Evolutionary conservation across 1,139 yeast genomes (phyloP), one percentile per base, ranked within the genome.

Genomic region (Yamadazyma taylorii): DNA sequence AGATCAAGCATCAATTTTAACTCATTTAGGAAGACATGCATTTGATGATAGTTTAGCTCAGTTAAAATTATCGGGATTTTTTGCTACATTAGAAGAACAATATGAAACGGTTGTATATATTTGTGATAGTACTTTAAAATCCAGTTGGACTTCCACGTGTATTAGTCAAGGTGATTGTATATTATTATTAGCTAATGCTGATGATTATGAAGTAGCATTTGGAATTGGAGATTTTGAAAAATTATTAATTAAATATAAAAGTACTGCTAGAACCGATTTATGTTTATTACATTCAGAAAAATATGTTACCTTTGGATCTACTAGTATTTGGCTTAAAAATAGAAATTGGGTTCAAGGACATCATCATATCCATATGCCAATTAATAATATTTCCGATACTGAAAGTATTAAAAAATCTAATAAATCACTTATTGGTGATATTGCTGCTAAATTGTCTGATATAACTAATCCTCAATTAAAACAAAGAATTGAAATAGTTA

Each of bases 141-240:
- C 96, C 0, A 75, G 81, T 23, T 92, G 98, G 98, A 88, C 97
- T 0, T 76, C 80, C 8, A 87, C 96, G 0, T 92, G 98, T 59
- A 85, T 92, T 34, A 79, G 94, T 5, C 97, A 90, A 59, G 97
- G 96, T 10, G 98, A 92, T 59, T 90, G 97, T 63, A 79, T 87
- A 17, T 58, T 85, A 24, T 60, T 85, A 11, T 56, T 85, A 14
- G 92, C 90, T 0, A 85, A 84, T 61, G 83, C 89, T 3, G 73
- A 68, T 19, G 69, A 79, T 39, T 81, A 85, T 3, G 65, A 69
- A 5, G 73, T 78, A 3, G 81, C 81, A 5, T 80, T 89, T 0
- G 78, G 78, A 19, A 71, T 87, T 31, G 96, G 97, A 3, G 97
- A 89, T 38, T 89, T 81, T 55, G 98, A 92, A 59, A 71, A 84